A percentile compares a stretch with the other conserved stretches of the same genome.
Evolutionary conservation across 1,284 basidiomycete species (phyloP).

Genomic region (Dichomitus squalens): DNA sequence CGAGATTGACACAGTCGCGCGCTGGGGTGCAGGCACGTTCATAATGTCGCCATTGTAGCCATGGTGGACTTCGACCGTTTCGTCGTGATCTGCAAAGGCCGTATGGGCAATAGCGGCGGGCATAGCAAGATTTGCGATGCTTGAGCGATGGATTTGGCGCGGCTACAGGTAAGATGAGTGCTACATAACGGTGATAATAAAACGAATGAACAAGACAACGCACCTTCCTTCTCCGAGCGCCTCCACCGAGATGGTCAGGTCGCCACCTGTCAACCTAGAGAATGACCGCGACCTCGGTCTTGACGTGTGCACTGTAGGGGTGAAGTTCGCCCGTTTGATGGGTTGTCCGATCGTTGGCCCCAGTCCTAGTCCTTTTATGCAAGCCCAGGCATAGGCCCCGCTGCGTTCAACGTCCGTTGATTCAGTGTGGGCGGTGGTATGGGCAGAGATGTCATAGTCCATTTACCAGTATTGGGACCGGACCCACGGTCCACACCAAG

Average conservation of each 20-base stretch:
- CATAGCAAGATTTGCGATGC: constrained; percentile 2
- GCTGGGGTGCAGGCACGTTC: constrained; percentile 23
- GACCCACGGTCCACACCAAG: constrained; percentile 51
- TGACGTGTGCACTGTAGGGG: constrained; percentile 50
- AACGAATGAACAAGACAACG: constrained; percentile 11
- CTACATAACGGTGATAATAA: background rate
- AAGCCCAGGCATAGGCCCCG: background rate
- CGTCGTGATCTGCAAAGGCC: constrained; percentile 22
- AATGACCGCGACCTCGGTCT: constrained; percentile 76
- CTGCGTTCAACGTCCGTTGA: background rate
- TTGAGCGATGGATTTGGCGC: constrained; percentile 3
- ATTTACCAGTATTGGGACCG: constrained; percentile 54
- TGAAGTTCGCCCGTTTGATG: constrained; percentile 63
- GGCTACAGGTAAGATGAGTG: constrained; percentile 12
- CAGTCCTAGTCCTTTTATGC: background rate
- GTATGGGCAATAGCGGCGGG: constrained; percentile 9
- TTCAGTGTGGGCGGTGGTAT: background rate
- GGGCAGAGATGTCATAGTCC: constrained; percentile 1
- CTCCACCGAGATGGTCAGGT: constrained; percentile 6
- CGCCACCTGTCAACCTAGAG: constrained; percentile 52
- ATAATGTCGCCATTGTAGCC: constrained; percentile 23
- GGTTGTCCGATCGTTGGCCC: constrained; percentile 13
- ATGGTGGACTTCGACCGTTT: constrained; percentile 32
- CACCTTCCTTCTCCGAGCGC: constrained; percentile 39
- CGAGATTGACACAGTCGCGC: constrained; percentile 28